Evolutionary conservation across 306 rosid genomes (phyloP), one percentile per base, ranked within the genome.

Genomic region (Trifolium fragiferum): DNA sequence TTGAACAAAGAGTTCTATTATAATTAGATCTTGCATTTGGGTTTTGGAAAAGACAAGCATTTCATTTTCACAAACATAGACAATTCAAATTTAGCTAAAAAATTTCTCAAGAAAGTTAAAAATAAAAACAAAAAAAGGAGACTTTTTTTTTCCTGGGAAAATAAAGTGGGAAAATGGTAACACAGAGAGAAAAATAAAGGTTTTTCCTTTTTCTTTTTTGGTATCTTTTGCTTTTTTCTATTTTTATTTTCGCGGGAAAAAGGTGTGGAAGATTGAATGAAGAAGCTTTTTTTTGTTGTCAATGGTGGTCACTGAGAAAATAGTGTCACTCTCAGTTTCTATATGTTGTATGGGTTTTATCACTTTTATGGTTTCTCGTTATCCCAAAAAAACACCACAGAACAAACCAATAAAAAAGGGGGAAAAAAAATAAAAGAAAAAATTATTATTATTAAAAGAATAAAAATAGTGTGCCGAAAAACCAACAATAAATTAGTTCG

Each of bases 11-110:
- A 81, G 68, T 78, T 75, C 51, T 60, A 38, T 32, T 27, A 73
- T 46, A 15, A 57, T 57, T 23, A 68, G 91, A 85, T 90, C 88
- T 88, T 79, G 63, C 85, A 76, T 82, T 78, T 78, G 81, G 79
- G 80, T 86, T 54, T 35, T 13, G 43, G 14, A 64, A 25, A 27
- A n/a, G 14, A 86, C 91, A 85, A 89, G 87, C 89, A 84, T 59
- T 50, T 68, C 51, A 53, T 19, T 46, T 68, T 68, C 68, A 49
- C 14, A 0, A 37, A 38, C 47, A 21, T 76, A 7, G 25, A 8
- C 25, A 58, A 68, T 68, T 77, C 76, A 77, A 46, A 69, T 14
- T 68, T n/a, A 23, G 38, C 20, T 55, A 15, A 9, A 8, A 54
- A 7, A 41, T 40, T 76, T 23, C 6, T 18, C 51, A 1, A 60